Conservation (phyloP, 305 asterid genomes). For the Plantago lanceolata region DNA sequence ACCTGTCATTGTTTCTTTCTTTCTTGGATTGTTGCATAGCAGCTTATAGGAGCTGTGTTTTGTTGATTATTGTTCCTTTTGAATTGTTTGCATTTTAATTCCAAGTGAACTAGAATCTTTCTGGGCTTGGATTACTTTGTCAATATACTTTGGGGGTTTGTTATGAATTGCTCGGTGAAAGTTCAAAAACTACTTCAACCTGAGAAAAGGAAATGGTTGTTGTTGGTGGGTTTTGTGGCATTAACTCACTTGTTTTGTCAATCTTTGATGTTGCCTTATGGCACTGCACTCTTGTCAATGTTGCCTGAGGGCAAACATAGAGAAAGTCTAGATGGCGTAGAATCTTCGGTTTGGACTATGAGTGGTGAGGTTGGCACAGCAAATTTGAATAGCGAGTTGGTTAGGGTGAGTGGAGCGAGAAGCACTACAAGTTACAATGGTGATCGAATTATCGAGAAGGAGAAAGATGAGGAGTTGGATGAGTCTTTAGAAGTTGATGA, state of each 20-base stretch:
- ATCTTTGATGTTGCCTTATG: conserved; percentile 77
- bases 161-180: conserved; percentile 40
- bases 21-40: neutral
- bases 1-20: neutral
- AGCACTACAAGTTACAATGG: conserved; percentile 12
- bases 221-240: conserved; percentile 64
- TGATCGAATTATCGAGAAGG: conserved; percentile 21
- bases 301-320: conserved; percentile 35
- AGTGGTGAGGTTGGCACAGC: conserved; percentile 19
- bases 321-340: conserved; percentile 14
- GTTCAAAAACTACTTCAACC: conserved; percentile 44
- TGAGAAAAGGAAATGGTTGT: conserved; percentile 70
- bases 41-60: neutral
- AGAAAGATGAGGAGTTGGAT: conserved; percentile 25
- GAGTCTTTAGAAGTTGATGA: conserved; percentile 29
- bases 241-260: conserved; percentile 73
- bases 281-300: conserved; percentile 53
- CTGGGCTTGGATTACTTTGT: neutral
- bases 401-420: conserved; percentile 31
- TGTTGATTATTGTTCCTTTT: too few species aligned
- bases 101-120: neutral
- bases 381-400: conserved; percentile 29
- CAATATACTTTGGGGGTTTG: neutral
- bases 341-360: conserved; percentile 26
- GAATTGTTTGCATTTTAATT: too few species aligned